These are phyloP conservation scores for Salix udensis DNA, from an alignment of 345 rosid genomes.

Conservation along the genomic window DNA sequence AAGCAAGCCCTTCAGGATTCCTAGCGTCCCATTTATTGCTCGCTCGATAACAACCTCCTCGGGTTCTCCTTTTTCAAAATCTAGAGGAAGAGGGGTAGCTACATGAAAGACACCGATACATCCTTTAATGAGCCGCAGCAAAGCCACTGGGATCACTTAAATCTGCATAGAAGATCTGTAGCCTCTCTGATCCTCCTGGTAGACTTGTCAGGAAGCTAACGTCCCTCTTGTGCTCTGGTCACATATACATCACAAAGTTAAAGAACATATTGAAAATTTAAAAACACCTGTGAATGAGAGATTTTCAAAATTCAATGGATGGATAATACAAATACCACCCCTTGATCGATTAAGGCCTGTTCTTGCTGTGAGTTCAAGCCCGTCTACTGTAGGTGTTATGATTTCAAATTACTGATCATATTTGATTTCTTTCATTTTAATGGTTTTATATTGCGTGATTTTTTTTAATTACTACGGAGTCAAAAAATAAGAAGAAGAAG, in stretches of 20 bases:
- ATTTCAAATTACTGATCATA: too few species aligned
- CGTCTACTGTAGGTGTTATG: too few species aligned
- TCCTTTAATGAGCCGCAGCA: slow-evolving; percentile 15
- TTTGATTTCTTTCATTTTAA: too few species aligned
- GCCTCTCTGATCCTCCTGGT: slow-evolving; percentile 50
- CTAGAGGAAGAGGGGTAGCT: slow-evolving; percentile 14
- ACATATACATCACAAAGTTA: background rate
- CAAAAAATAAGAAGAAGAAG: background rate
- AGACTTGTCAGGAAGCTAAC: slow-evolving; percentile 50
- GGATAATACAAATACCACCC: background rate
- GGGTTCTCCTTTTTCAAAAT: slow-evolving; percentile 35
- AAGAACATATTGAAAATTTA: background rate
- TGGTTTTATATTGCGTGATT: too few species aligned
- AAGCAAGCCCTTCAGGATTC: slow-evolving; percentile 54
- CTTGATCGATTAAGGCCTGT: background rate
- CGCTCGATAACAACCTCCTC: slow-evolving; percentile 46
- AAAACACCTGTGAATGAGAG: background rate
- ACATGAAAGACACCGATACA: slow-evolving; percentile 34
- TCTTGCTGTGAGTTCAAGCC: too few species aligned
- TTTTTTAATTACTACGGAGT: background rate
- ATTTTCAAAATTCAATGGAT: background rate
- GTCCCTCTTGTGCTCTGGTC: slow-evolving; percentile 47
- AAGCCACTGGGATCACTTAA: slow-evolving; percentile 30
- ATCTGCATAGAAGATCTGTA: slow-evolving; percentile 31
- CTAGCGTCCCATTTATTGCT: slow-evolving; percentile 43